Conservation (phyloP, 2,329 filamentous ascomycete species). For the Phyllosticta paracitricarpa region DNA sequence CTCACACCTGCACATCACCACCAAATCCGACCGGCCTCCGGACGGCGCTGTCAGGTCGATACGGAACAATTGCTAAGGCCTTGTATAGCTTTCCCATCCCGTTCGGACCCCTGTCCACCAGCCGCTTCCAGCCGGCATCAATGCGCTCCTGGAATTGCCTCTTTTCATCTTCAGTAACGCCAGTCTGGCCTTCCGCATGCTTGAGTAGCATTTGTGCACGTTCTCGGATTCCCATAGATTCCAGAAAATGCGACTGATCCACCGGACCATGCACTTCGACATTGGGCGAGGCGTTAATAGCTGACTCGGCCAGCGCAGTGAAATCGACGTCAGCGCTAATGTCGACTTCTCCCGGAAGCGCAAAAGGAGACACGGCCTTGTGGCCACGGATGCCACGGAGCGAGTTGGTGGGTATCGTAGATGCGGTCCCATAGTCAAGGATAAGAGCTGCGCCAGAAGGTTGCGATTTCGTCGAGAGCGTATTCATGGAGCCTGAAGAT, state of each 20-base stretch:
- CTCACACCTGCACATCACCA: conserved; percentile 43
- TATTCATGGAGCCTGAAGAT: conserved; percentile 10
- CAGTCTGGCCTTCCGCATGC: conserved; percentile 15
- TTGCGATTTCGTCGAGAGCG: conserved; percentile 41
- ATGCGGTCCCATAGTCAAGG: conserved; percentile 80
- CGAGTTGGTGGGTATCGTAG: conserved; percentile 76
- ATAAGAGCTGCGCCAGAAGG: conserved; percentile 86
- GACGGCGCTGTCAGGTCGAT: conserved; percentile 48
- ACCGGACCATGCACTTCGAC: conserved; percentile 91
- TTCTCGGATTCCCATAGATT: conserved; percentile 72
- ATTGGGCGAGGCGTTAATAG: conserved; percentile 61
- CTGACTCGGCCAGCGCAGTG: conserved; percentile 70
- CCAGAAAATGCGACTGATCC: conserved; percentile 71
- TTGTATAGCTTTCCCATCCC: conserved; percentile 97
- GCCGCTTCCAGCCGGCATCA: conserved; percentile 64
- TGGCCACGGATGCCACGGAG: conserved; percentile 81
- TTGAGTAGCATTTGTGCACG: conserved; percentile 58
- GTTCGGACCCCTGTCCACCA: conserved; percentile 71
- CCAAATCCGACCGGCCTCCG: conserved; percentile 87
- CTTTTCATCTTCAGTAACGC: neutral
- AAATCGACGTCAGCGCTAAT: conserved; percentile 93
- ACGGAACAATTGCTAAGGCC: conserved; percentile 76
- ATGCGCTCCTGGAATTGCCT: conserved; percentile 48
- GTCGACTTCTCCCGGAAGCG: conserved; percentile 71
- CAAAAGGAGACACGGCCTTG: conserved; percentile 66